A percentile compares a stretch with the other conserved stretches of the same genome.
Conservation (phyloP, 1,284 basidiomycete genomes). For the Puccinia coronata region DNA sequence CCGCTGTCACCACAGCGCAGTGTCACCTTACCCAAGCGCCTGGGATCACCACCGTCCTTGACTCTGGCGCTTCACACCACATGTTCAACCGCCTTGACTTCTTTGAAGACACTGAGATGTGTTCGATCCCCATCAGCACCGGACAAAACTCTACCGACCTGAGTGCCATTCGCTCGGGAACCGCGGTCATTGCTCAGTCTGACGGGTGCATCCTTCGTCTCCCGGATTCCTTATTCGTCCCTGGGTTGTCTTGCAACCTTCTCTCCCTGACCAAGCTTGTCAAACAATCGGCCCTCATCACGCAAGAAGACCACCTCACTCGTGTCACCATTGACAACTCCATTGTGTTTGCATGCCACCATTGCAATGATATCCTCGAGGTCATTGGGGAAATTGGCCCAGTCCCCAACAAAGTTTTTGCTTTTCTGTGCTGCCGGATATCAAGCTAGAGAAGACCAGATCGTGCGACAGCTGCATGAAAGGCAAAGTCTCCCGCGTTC, state of each 20-base stretch:
- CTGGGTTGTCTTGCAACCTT: neutral
- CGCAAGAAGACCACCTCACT: too few relatives aligned
- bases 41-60: neutral
- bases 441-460: too few relatives aligned
- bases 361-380: too few relatives aligned
- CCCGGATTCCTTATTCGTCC: neutral
- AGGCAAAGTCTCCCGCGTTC: too few relatives aligned
- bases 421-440: too few relatives aligned
- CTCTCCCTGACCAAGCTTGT: neutral
- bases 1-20: neutral
- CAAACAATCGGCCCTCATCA: neutral
- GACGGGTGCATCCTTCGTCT: neutral
- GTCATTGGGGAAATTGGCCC: too few relatives aligned
- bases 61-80: neutral
- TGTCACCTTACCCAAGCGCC: neutral
- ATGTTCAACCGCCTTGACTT: neutral
- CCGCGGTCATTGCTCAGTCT: neutral
- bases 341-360: too few relatives aligned
- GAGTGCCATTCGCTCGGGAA: too few relatives aligned
- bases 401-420: too few relatives aligned
- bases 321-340: too few relatives aligned
- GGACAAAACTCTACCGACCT: neutral
- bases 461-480: too few relatives aligned
- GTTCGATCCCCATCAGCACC: neutral
- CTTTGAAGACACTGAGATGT: neutral